phyloP scores from a whole-genome alignment of 1,139 yeast species.

The Suhomyces bokatorum region DNA sequence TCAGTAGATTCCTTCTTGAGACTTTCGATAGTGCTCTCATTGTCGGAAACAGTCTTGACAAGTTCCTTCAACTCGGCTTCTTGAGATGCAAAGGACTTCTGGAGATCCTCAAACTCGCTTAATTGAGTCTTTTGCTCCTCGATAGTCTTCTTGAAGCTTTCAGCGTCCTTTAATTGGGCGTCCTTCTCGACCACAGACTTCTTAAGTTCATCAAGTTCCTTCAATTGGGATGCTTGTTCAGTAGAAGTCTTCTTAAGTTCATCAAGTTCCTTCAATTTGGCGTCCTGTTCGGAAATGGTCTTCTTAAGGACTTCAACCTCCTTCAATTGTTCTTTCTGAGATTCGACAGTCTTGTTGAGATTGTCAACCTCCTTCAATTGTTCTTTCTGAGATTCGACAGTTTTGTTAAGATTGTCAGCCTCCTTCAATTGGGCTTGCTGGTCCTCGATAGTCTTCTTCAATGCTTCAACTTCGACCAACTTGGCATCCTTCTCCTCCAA shows the following conservation, averaged over 20 bases:
- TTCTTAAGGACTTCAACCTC: neutral
- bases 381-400: neutral
- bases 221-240: constrained; percentile 1
- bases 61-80: constrained; percentile 1
- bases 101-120: neutral
- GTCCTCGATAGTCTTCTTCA: neutral
- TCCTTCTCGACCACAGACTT: neutral
- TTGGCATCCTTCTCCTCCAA: neutral
- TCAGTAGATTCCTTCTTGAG: neutral
- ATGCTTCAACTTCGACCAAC: neutral
- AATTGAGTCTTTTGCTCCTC: neutral
- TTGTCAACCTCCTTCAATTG: neutral
- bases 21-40: neutral
- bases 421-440: neutral
- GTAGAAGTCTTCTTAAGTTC: neutral
- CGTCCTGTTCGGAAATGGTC: neutral
- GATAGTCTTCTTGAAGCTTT: neutral
- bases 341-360: neutral
- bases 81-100: neutral
- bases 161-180: neutral
- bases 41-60: neutral
- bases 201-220: constrained; percentile 2
- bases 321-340: neutral
- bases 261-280: constrained; percentile 1
- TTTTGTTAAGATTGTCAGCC: neutral